A percentile compares a stretch with the other conserved stretches of the same genome.
phyloP scores from a whole-genome alignment of 371 early-diverging fungal species.

The Apophysomyces elegans region DNA sequence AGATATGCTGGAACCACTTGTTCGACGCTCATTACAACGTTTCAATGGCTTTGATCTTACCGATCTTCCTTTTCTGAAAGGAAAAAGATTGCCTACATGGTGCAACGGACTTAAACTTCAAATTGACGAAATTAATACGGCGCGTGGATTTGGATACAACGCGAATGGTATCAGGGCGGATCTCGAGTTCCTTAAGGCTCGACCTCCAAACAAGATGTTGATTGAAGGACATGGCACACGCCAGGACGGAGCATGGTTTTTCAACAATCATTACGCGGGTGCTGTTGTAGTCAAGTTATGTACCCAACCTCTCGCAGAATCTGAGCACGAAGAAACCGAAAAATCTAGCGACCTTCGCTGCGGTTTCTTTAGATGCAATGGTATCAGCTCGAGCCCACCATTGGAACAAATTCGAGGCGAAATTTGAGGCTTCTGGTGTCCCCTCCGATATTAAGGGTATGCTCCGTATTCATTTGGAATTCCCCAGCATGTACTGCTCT shows the following conservation, averaged over 20 bases:
- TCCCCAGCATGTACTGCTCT: not conserved
- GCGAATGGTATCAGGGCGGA: conserved; percentile 9
- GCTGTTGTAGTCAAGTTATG: conserved; percentile 13
- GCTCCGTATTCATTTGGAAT: conserved; percentile 15
- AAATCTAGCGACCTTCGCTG: not conserved
- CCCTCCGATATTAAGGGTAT: conserved; percentile 12
- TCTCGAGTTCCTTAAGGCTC: conserved; percentile 22
- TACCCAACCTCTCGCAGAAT: not conserved
- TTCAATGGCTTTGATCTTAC: conserved; percentile 11
- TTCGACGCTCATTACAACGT: conserved; percentile 14
- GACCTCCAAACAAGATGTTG: conserved; percentile 22
- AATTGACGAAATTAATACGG: conserved; percentile 16
- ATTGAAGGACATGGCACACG: conserved; percentile 19
- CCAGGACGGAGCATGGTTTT: conserved; percentile 23
- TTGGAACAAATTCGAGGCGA: conserved; percentile 1
- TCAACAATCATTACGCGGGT: conserved; percentile 12
- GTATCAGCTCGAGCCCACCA: not conserved
- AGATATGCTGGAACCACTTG: conserved; percentile 19
- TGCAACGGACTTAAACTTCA: conserved; percentile 14
- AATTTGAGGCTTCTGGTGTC: conserved; percentile 9
- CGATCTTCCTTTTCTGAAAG: conserved; percentile 25
- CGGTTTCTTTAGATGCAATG: not conserved
- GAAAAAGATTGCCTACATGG: conserved; percentile 18
- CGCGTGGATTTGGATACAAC: not conserved
- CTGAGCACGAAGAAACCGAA: not conserved